phyloP scores from a whole-genome alignment of 495 filamentous ascomycete species.

The Penicillium odoratum region DNA sequence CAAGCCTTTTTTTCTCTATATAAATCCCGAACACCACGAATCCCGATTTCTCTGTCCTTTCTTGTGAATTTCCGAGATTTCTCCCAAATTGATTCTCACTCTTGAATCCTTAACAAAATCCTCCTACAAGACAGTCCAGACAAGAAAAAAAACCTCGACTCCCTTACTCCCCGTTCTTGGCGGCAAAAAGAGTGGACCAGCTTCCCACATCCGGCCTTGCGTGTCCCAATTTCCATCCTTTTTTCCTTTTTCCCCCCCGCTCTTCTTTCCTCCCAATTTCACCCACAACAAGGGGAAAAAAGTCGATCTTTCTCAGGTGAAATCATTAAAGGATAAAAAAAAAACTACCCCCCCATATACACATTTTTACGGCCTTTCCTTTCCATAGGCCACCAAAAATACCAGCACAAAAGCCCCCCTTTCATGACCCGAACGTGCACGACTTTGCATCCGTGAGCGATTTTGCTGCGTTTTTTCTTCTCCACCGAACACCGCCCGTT shows the following conservation, averaged over 20 bases:
- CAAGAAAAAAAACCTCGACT: too few relatives aligned
- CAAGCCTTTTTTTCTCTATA: neutral
- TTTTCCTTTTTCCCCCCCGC: slow-evolving; percentile 15
- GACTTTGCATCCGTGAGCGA: slow-evolving; percentile 30
- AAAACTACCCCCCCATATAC: slow-evolving; percentile 8
- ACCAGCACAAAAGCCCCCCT: slow-evolving; percentile 10
- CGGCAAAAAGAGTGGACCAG: slow-evolving; percentile 17
- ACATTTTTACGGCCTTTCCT: neutral
- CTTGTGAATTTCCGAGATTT: neutral
- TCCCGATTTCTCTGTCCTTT: neutral
- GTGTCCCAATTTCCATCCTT: slow-evolving; percentile 13
- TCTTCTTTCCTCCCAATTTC: slow-evolving; percentile 17
- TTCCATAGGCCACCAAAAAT: neutral
- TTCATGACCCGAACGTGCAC: slow-evolving; percentile 24
- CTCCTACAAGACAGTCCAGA: too few relatives aligned
- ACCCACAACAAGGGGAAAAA: slow-evolving; percentile 3
- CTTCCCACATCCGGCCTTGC: slow-evolving; percentile 15
- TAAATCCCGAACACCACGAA: neutral
- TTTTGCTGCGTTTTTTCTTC: slow-evolving; percentile 16
- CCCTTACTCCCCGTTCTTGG: slow-evolving; percentile 30
- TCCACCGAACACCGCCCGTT: neutral
- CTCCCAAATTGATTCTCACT: neutral
- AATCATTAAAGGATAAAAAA: slow-evolving; percentile 5
- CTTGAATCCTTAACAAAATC: too few relatives aligned
- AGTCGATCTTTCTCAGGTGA: neutral